Conservation (phyloP, 805 yeast species). For the Kodamaea kakaduensis region DNA sequence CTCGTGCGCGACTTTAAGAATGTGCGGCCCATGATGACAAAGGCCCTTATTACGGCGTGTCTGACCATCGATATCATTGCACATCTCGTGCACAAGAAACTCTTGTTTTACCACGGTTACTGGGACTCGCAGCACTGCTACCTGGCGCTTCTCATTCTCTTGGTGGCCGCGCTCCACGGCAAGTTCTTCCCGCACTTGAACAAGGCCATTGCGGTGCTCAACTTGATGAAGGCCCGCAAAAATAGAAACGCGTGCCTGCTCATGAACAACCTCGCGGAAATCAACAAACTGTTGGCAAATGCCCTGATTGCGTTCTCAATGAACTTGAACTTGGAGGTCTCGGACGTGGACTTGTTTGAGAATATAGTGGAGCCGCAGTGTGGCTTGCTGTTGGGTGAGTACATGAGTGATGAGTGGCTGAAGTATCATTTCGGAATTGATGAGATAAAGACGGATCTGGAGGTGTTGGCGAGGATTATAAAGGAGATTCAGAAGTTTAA, state of each 20-base stretch:
- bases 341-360: slow-evolving; percentile 2
- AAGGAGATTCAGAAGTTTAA: slow-evolving; percentile 10
- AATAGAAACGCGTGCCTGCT: slow-evolving; percentile 34
- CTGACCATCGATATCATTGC: slow-evolving; percentile 27
- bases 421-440: slow-evolving; percentile 6
- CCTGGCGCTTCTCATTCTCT: slow-evolving; percentile 27
- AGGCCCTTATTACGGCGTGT: slow-evolving; percentile 27
- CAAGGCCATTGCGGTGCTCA: slow-evolving; percentile 29
- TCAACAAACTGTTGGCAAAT: slow-evolving; percentile 19
- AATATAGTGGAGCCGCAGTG: slow-evolving; percentile 4
- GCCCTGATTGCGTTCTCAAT: slow-evolving; percentile 20
- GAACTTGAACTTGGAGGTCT: slow-evolving; percentile 15
- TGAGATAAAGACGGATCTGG: not conserved
- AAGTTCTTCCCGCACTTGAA: slow-evolving; percentile 16
- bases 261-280: slow-evolving; percentile 25
- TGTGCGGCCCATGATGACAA: slow-evolving; percentile 25
- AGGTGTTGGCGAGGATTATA: slow-evolving; percentile 5
- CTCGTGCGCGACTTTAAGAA: slow-evolving; percentile 21
- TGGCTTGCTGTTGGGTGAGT: slow-evolving; percentile 9
- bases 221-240: slow-evolving; percentile 30
- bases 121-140: slow-evolving; percentile 41
- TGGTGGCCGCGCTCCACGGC: slow-evolving; percentile 24
- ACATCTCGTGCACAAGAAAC: slow-evolving; percentile 25
- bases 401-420: slow-evolving; percentile 7
- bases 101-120: slow-evolving; percentile 32